Evolutionary conservation across 257 asterid genomes (phyloP), one percentile per base, ranked within the genome.

Genomic region (Henckelia pumila): DNA sequence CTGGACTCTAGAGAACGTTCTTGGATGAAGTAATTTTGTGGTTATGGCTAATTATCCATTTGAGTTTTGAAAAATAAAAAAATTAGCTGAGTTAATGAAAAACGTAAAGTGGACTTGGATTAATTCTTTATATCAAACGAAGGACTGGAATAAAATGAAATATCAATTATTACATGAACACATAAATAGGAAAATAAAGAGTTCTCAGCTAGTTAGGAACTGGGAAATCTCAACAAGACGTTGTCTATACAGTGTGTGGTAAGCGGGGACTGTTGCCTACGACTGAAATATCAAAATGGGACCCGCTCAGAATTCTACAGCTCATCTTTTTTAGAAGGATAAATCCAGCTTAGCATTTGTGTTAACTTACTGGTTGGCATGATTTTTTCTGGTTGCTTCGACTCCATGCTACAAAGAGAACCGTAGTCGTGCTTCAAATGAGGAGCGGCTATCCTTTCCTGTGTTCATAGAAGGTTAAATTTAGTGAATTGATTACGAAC

Each of bases 361-460:
- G 79, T 77, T 16, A 86, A 69, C 82, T 20, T 70, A 70, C 78
- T 75, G 64, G 73, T 67, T 20, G 82, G 66, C n/a, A 60, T 37
- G 10, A 5, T 61, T 67, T 66, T 64, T 60, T 69, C 69, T 44
- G 75, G 16, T 59, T 79, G 73, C 50, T 74, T 73, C 59, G 70
- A 50, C 52, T 61, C 75, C 71, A 59, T 37, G 29, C 80, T 69
- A 77, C 99, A 94, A 59, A 94, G 84, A 52, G 81, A 71, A 13
- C 78, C 56, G 77, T 85, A 91, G 60, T 88, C 77, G 57, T 87
- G 96, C 84, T 85, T 91, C 52, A 91, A 69, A 75, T 94, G 96
- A 80, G 99, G 95, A 68, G 80, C 89, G 13, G 82, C 99, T 68
- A 91, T 86, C 78, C 60, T 82, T 68, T 81, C 91, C 99, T 88